phyloP scores from a whole-genome alignment of 139 green algal genomes.

The Chlorella vulgaris region DNA sequence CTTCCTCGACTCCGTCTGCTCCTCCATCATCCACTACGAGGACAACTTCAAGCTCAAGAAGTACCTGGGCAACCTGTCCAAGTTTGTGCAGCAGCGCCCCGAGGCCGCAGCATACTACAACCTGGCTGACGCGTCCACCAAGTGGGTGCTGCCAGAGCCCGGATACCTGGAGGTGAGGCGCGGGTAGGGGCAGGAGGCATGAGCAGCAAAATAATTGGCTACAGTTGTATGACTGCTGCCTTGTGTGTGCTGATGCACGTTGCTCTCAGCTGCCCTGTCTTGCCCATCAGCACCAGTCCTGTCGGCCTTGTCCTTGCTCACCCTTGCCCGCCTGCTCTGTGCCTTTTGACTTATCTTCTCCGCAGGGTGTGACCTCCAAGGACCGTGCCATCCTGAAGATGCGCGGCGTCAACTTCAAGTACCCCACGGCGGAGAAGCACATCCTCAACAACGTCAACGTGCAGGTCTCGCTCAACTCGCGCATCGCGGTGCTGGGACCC shows the following conservation, averaged over 20 bases:
- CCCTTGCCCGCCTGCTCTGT: too few relatives aligned
- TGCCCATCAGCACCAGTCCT: not conserved
- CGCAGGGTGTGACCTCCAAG: slow-evolving; percentile 89
- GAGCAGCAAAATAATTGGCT: not conserved
- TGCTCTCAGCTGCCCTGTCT: too few relatives aligned
- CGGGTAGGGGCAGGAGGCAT: not conserved
- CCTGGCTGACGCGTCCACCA: slow-evolving; percentile 49
- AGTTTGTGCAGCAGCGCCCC: slow-evolving; percentile 74
- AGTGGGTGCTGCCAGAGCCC: slow-evolving; percentile 70
- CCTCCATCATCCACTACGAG: slow-evolving; percentile 79
- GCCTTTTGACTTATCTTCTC: not conserved
- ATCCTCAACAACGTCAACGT: slow-evolving; percentile 67
- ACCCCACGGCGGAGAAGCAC: slow-evolving; percentile 74
- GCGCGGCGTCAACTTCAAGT: slow-evolving; percentile 79
- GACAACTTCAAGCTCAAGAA: slow-evolving; percentile 74
- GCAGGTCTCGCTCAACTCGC: slow-evolving; percentile 54
- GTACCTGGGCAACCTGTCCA: slow-evolving; percentile 80
- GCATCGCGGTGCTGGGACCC: slow-evolving; percentile 60
- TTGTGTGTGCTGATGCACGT: too few relatives aligned
- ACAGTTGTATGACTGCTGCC: not conserved
- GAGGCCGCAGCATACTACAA: slow-evolving; percentile 73
- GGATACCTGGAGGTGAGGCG: slow-evolving; percentile 62
- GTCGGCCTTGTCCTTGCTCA: not conserved
- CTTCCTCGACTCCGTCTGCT: slow-evolving; percentile 78
- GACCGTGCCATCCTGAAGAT: slow-evolving; percentile 95